Base-by-base conservation (phyloP, 2,329 filamentous ascomycete species). In the Thelonectria discophora region DNA sequence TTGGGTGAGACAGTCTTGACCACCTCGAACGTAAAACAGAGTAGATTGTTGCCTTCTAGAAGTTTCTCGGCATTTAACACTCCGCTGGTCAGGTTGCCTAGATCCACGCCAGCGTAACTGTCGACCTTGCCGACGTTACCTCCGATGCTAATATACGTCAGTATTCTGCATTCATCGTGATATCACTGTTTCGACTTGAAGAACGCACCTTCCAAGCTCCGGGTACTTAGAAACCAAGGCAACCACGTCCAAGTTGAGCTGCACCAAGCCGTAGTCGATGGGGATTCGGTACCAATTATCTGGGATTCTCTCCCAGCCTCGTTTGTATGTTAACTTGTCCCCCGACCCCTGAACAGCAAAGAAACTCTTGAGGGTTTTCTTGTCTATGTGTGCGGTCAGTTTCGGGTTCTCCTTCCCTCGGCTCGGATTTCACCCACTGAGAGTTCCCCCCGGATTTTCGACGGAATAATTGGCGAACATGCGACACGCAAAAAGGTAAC, bases 101-200 rank as follows among this genome's bases (percentile, higher is more conserved):
- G 57, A 67, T 81, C 73, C 54, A 86, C 64, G 6, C 80, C 81
- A 3, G 78, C 74, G 65, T 84, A 86, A 39, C 76, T 80, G 71
- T 86, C 80, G 15, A 81, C 76, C 7, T 74, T 76, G 18, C 82
- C 81, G 4, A 77, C 77, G 64, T 86, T 86, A 13, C 84, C 84
- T 18, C 84, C 84, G 24, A 85, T 77, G 59, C 74, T 78, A 30
- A 66, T 72, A 39, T 24, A 4, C 2, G 7, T 30, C 6, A 24
- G 40, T 21, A 53, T 24, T 11, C 37, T 20, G 5, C 1, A 7
- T 7, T 13, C 17, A 12, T 18, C 5, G 12, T 12, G 1, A 2
- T 6, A 17, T 11, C 15, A 2, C 3, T 4, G 10, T 15, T 34
- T 2, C 12, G 34, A 12, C 15, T 15, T 15, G 3, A 37, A 37